A percentile compares a stretch with the other conserved stretches of the same genome.
phyloP scores from a whole-genome alignment of 345 rosid genomes.

The Populus tremula region DNA sequence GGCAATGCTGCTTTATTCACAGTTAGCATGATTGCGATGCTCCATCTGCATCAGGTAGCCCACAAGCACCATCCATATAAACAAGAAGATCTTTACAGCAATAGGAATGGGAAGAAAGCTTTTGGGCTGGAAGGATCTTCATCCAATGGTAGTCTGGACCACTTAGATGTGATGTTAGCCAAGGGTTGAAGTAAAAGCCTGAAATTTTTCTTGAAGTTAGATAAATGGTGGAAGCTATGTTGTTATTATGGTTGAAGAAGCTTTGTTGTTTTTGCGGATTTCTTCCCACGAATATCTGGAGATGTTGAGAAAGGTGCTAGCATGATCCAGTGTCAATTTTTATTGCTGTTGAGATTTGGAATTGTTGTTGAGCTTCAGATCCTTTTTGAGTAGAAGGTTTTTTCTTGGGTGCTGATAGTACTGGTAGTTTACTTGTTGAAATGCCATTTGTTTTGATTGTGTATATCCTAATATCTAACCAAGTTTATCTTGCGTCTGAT shows the following conservation, averaged over 20 bases:
- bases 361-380: neutral
- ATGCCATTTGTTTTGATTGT: constrained; percentile 5
- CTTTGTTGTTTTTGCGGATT: neutral
- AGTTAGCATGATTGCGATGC: constrained; percentile 67
- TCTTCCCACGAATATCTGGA: constrained; percentile 6
- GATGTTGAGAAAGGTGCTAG: neutral
- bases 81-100: constrained; percentile 38
- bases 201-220: neutral
- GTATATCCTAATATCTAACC: constrained; percentile 9
- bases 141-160: constrained; percentile 35
- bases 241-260: neutral
- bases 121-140: constrained; percentile 38
- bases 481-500: neutral
- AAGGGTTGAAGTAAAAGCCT: constrained; percentile 50
- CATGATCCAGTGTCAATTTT: neutral
- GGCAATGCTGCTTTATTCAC: constrained; percentile 82
- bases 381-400: neutral
- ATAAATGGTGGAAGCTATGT: neutral
- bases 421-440: neutral
- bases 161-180: constrained; percentile 71
- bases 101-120: constrained; percentile 31
- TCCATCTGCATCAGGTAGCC: constrained; percentile 62
- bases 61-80: constrained; percentile 35
- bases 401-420: constrained; percentile 3
- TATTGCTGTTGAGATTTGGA: too few relatives aligned